Conservation (phyloP, 2,329 filamentous ascomycete species). For the Parafenestella ontariensis region DNA sequence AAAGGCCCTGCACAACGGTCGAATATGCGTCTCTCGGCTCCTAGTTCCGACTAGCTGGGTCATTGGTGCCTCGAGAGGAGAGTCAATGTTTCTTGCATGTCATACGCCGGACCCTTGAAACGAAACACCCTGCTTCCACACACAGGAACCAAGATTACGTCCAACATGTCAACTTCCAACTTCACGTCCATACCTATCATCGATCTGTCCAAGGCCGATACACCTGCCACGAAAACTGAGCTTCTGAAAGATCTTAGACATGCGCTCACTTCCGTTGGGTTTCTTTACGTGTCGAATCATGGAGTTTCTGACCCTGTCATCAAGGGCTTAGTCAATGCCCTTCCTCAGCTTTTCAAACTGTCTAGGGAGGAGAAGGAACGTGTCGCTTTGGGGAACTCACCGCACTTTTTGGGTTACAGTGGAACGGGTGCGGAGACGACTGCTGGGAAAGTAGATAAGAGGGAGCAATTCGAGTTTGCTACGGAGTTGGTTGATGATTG, state of each 20-base stretch:
- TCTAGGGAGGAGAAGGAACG: constrained; percentile 6
- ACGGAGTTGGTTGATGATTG: constrained; percentile 55
- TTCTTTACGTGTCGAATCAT: constrained; percentile 12
- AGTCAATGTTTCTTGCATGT: background rate
- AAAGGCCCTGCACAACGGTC: background rate
- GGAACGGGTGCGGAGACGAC: constrained; percentile 63
- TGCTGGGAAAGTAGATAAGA: constrained; percentile 57
- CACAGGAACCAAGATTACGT: background rate
- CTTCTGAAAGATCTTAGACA: constrained; percentile 55
- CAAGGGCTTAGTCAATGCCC: constrained; percentile 17
- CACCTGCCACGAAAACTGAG: constrained; percentile 38
- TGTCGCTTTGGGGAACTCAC: constrained; percentile 53
- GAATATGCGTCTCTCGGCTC: background rate
- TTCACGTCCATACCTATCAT: constrained; percentile 53
- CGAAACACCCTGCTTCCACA: background rate
- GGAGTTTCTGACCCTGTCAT: constrained; percentile 4
- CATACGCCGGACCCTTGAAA: background rate
- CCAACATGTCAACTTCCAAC: constrained; percentile 6
- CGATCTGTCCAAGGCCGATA: constrained; percentile 55
- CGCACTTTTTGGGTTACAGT: constrained; percentile 68
- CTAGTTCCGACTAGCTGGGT: background rate
- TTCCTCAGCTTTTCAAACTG: constrained; percentile 56
- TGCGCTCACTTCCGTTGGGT: constrained; percentile 35
- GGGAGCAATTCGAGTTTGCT: constrained; percentile 67
- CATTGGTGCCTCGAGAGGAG: background rate